These are phyloP conservation scores for Bacterosira constricta DNA, from an alignment of 108 stramenopile genomes.

Conservation along the genomic window DNA sequence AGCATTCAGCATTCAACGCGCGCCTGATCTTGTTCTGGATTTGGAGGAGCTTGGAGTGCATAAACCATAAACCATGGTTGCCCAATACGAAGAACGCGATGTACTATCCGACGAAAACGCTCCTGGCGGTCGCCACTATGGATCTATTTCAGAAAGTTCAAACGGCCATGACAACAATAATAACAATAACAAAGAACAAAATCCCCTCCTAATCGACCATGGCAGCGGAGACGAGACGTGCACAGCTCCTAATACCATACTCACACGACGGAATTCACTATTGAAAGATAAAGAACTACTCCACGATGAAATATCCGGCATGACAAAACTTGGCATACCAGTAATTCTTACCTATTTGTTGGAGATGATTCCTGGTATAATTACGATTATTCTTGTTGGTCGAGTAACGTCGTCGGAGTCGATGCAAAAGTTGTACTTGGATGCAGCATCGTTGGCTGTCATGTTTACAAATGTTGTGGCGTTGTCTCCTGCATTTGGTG, in stretches of 20 bases:
- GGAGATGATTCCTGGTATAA: constrained; percentile 46
- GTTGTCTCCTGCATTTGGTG: constrained; percentile 41
- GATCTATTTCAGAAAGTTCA: too few relatives aligned
- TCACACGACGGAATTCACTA: not conserved
- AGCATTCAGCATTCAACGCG: too few relatives aligned
- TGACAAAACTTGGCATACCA: constrained; percentile 4
- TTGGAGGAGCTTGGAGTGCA: too few relatives aligned
- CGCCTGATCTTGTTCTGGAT: too few relatives aligned
- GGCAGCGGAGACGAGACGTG: not conserved
- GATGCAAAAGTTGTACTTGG: constrained; percentile 34
- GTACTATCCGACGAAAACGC: not conserved
- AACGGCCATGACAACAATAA: too few relatives aligned
- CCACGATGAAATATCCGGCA: not conserved
- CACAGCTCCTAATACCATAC: not conserved
- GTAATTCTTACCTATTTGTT: constrained; percentile 38
- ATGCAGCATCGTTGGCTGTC: constrained; percentile 47
- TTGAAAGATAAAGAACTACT: not conserved
- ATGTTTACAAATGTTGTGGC: constrained; percentile 44
- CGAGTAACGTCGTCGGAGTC: not conserved
- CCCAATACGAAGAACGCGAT: not conserved
- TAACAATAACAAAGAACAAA: not conserved
- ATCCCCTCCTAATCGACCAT: not conserved
- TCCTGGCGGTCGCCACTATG: not conserved
- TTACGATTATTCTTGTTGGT: constrained; percentile 32
- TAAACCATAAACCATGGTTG: not conserved